Base-by-base conservation (phyloP, 78 protist species). In the Pigoraptor vietnamica region DNA sequence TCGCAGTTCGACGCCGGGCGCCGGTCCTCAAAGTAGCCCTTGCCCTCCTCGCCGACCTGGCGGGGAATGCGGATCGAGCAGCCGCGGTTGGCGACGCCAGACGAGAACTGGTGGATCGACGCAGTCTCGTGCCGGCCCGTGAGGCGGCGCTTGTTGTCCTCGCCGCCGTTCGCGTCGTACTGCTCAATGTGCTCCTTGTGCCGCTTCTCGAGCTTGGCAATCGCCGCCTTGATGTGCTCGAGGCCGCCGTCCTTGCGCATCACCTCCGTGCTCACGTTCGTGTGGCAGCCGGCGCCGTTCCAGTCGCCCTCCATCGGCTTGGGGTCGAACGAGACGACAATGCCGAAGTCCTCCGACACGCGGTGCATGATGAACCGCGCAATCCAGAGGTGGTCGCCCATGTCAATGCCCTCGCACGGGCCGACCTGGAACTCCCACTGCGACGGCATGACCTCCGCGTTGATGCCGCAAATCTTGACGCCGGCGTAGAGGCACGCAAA, bases 371-470 rank as follows among this genome's bases (percentile, higher is more conserved):
- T 37, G 94, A 36, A 95, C 2, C 95, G 94, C 40, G 97, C 25
- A 32, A 93, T 24, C 92, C 23, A n/a, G 89, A 97, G 81, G 89
- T 97, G 93, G 90, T 97, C 97, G 67, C 96, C 98, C 34, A 81
- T 88, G 23, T 29, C 94, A 87, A 97, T 97, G 37, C 98, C 98
- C 23, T 37, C 96, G 95, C 97, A 95, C 40, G 97, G 97, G 35
- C 98, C 98, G 23, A 96, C 95, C 94, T 97, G 98, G 97, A 36
- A 97, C 94, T 97, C 98, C 98, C 98, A 97, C 94, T 97, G 98
- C 48, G 94, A 95, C 25, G 98, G 98, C 95, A 95, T 92, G 36
- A 97, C 98, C 95, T 97, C 98, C 23, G 95, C 97, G 93, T 97
- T 97, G 93, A 92, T 88, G 33, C 98, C 98, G 23, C 93, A 90